A percentile compares a stretch with the other conserved stretches of the same genome.
These are phyloP conservation scores for Gautieria morchelliformis DNA, from an alignment of 768 basidiomycete species.

Conservation along the genomic window DNA sequence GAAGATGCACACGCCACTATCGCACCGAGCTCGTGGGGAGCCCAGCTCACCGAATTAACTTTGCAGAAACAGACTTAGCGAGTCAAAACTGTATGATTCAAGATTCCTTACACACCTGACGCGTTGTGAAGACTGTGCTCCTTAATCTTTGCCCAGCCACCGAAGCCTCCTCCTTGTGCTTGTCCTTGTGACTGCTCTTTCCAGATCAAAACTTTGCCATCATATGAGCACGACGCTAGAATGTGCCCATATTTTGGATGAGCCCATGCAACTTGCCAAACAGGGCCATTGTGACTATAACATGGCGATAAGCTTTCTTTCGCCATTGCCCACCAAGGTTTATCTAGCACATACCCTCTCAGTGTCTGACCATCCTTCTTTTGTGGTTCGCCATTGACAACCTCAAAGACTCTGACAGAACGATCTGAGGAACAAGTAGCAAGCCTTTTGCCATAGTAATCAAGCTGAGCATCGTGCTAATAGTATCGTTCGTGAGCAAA, in stretches of 20 bases:
- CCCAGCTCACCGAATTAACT: slow-evolving; percentile 99
- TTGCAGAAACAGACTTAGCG: not conserved
- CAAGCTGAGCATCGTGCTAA: slow-evolving; percentile 97
- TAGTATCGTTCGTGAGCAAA: slow-evolving; percentile 6
- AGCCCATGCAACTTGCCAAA: slow-evolving; percentile 98
- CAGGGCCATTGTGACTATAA: slow-evolving; percentile 85
- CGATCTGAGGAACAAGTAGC: slow-evolving; percentile 96
- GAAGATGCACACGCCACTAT: slow-evolving; percentile 95
- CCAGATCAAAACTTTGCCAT: slow-evolving; percentile 98
- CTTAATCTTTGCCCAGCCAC: slow-evolving; percentile 88
- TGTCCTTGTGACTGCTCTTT: slow-evolving; percentile 60
- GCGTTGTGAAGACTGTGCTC: slow-evolving; percentile 93
- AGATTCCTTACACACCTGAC: slow-evolving; percentile 50
- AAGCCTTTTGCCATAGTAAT: slow-evolving; percentile 94
- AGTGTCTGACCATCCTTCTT: slow-evolving; percentile 55
- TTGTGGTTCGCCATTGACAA: slow-evolving; percentile 79
- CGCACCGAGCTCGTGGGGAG: slow-evolving; percentile 95
- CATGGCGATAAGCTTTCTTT: not conserved
- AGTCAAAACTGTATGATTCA: not conserved
- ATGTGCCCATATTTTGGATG: slow-evolving; percentile 97
- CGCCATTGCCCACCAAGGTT: not conserved
- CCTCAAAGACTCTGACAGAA: slow-evolving; percentile 91
- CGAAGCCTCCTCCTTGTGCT: slow-evolving; percentile 40
- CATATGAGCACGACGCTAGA: slow-evolving; percentile 96
- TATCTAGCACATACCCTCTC: slow-evolving; percentile 46